phyloP scores from a whole-genome alignment of 441 rosid species.

The Mallotus japonicus region DNA sequence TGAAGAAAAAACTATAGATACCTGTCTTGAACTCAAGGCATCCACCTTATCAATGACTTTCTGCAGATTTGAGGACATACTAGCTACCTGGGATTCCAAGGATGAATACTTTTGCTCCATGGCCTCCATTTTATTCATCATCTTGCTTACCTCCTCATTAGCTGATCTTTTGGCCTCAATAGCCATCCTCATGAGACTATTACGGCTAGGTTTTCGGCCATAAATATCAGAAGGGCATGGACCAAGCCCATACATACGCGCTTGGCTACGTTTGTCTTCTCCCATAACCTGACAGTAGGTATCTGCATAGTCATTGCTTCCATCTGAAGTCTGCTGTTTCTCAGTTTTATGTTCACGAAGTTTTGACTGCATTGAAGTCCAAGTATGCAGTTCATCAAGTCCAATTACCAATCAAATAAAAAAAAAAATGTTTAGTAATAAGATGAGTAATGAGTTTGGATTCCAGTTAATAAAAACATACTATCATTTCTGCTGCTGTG shows the following conservation, averaged over 20 bases:
- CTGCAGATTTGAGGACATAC: constrained; percentile 34
- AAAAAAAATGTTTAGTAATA: background rate
- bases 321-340: constrained; percentile 23
- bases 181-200: constrained; percentile 25
- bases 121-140: constrained; percentile 36
- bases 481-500: constrained; percentile 35
- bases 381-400: background rate
- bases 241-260: constrained; percentile 30
- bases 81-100: constrained; percentile 38
- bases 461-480: constrained; percentile 21
- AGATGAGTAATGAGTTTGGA: background rate
- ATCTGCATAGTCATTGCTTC: constrained; percentile 29
- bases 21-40: constrained; percentile 25
- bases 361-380: constrained; percentile 27
- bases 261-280: constrained; percentile 22
- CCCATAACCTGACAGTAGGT: constrained; percentile 39
- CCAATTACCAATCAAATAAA: background rate
- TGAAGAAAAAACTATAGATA: constrained; percentile 1
- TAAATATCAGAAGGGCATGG: constrained; percentile 27
- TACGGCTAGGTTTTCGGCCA: constrained; percentile 25
- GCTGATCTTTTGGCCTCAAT: constrained; percentile 32
- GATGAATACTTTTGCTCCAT: constrained; percentile 39
- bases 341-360: constrained; percentile 27
- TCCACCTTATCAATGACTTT: constrained; percentile 31
- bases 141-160: constrained; percentile 33